Base-by-base conservation (phyloP, 164 flowering plant genomes). In the Protea cynaroides region DNA sequence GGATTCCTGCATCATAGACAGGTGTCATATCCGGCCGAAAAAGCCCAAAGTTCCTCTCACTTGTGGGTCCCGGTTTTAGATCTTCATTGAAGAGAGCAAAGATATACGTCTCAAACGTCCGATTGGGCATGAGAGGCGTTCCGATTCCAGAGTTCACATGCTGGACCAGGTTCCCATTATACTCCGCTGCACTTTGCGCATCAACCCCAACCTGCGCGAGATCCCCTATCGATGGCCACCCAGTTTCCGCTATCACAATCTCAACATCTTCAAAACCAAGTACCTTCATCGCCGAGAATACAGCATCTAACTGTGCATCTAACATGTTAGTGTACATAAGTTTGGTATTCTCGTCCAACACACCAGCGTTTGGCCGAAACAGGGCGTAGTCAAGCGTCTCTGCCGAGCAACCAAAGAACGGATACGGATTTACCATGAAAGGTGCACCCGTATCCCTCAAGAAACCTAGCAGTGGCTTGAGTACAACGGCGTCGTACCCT, bases 351-450 rank as follows among this genome's bases (percentile, higher is more conserved):
- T 69, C 76, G 62, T 89, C 96, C 7, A 81, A 44, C 57, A 79
- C 82, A 14, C 91, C 93, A 0, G 73, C 14, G 62, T 83, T 86
- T 0, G 84, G 83, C 72, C 88, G 63, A 38, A 89, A 89, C 25
- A 89, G 81, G 1, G 91, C 91, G 24, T 75, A 87, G 63, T 87
- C 83, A 3, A 87, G 75, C 0, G 87, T 86, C 4, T 74, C 76
- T 0, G 68, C 61, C 0, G 93, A 78, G 78, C 69, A 78, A 1
- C 83, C 91, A 67, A 89, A 87, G 65, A 85, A 89, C 0, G 91
- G 93, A 56, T 89, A 87, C 0, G 92, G 84, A 61, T 92, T 92
- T 8, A 89, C 70, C 87, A 89, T 72, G 75, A 92, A 87, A 21
- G 92, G 89, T 1, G 95, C 78, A 44, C 70, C 57, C 8, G 91